These are phyloP conservation scores for Ganoderma boninense DNA, from an alignment of 1,284 basidiomycete genomes.

Conservation along the genomic window DNA sequence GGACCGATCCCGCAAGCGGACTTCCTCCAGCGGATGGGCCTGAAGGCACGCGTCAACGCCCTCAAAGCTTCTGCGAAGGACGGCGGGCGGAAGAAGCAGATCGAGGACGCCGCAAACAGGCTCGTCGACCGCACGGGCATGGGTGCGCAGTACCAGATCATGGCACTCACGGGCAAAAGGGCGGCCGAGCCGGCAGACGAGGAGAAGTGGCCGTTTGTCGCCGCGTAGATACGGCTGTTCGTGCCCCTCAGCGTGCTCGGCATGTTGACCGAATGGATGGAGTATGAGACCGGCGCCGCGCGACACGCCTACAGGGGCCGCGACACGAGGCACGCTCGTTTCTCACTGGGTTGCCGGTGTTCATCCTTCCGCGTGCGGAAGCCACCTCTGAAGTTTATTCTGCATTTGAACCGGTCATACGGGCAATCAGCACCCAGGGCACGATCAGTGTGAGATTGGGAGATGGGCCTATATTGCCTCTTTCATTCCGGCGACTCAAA, in stretches of 20 bases:
- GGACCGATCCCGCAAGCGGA: conserved; percentile 67
- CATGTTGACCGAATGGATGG: background rate
- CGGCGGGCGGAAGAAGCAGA: conserved; percentile 51
- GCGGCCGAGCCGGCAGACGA: conserved; percentile 24
- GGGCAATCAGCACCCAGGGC: background rate
- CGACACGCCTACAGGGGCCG: conserved; percentile 1
- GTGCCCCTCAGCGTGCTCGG: background rate
- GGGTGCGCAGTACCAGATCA: conserved; percentile 71
- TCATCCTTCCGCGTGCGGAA: conserved; percentile 5
- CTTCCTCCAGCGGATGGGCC: conserved; percentile 68
- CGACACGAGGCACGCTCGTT: background rate
- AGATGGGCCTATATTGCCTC: background rate
- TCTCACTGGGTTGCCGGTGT: conserved; percentile 12
- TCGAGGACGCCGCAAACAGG: conserved; percentile 58
- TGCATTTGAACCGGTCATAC: background rate
- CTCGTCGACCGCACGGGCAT: conserved; percentile 71
- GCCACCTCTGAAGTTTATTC: conserved; percentile 17
- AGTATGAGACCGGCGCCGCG: background rate
- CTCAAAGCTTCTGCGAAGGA: conserved; percentile 55
- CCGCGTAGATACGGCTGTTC: background rate
- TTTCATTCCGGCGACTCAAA: conserved; percentile 9
- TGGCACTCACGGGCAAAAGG: conserved; percentile 55
- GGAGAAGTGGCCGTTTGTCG: conserved; percentile 45
- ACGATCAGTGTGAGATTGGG: background rate
- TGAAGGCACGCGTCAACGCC: conserved; percentile 59